These are phyloP conservation scores for Apophysomyces elegans DNA, from an alignment of 371 early-diverging fungal species.

Conservation along the genomic window DNA sequence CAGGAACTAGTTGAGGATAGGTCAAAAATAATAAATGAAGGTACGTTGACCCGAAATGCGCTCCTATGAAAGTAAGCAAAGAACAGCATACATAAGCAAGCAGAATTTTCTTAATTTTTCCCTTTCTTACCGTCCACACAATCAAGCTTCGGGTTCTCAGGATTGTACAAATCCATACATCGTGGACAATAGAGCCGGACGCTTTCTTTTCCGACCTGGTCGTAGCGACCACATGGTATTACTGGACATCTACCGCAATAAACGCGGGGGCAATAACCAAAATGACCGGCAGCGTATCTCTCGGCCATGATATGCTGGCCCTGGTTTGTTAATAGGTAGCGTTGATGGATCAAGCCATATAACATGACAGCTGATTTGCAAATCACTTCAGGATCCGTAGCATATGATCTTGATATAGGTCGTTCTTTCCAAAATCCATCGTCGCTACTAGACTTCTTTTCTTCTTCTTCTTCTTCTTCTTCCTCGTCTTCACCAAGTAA, in stretches of 20 bases:
- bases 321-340: constrained; percentile 78
- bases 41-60: constrained; percentile 96
- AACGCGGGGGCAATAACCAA: constrained; percentile 86
- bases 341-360: constrained; percentile 85
- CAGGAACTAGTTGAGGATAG: constrained; percentile 78
- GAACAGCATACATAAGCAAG: neutral
- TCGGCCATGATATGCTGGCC: constrained; percentile 82
- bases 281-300: constrained; percentile 74
- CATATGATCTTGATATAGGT: constrained; percentile 20
- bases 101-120: neutral
- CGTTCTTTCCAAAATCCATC: constrained; percentile 45
- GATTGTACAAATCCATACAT: constrained; percentile 88
- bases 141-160: constrained; percentile 75
- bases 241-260: constrained; percentile 77
- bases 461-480: constrained; percentile 12
- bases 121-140: constrained; percentile 76
- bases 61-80: constrained; percentile 55
- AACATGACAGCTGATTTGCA: constrained; percentile 66
- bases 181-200: constrained; percentile 82
- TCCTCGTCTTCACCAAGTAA: constrained; percentile 38
- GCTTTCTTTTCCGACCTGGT: constrained; percentile 64
- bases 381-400: constrained; percentile 37
- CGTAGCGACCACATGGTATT: constrained; percentile 86
- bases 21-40: constrained; percentile 90
- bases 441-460: neutral